Evolutionary conservation across 331 rosid species (phyloP).

Genomic region (Malus hybrid): DNA sequence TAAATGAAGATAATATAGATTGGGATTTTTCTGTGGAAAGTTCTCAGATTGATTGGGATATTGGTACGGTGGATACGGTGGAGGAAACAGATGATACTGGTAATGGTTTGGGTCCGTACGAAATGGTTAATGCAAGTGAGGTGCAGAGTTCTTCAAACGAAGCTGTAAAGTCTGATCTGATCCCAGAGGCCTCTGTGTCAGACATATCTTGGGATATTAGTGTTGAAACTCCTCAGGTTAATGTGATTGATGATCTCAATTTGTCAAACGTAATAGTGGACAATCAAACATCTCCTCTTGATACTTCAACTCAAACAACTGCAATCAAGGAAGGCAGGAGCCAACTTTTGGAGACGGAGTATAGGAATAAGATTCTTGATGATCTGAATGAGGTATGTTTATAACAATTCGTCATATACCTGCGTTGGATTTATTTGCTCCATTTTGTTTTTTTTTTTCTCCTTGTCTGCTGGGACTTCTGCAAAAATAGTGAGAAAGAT

Average conservation of each 20-base stretch:
- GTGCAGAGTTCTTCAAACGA: slow-evolving; percentile 41
- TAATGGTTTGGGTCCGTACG: slow-evolving; percentile 89
- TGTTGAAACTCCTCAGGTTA: slow-evolving; percentile 77
- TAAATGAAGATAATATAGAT: slow-evolving; percentile 57
- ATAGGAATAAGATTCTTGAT: slow-evolving; percentile 84
- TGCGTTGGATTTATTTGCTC: not conserved
- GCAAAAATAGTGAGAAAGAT: not conserved
- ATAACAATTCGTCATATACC: not conserved
- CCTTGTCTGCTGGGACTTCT: not conserved
- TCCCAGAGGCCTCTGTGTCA: slow-evolving; percentile 29
- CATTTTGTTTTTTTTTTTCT: not conserved
- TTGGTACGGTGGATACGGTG: slow-evolving; percentile 32
- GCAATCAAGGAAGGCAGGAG: slow-evolving; percentile 61
- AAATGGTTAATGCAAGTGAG: slow-evolving; percentile 76
- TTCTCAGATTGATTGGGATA: slow-evolving; percentile 90
- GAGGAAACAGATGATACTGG: slow-evolving; percentile 75
- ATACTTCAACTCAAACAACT: slow-evolving; percentile 30
- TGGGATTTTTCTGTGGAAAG: slow-evolving; percentile 85
- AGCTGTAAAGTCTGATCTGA: slow-evolving; percentile 36
- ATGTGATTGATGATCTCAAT: slow-evolving; percentile 55
- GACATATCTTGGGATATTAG: slow-evolving; percentile 82
- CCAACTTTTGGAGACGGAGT: slow-evolving; percentile 80
- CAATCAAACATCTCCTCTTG: slow-evolving; percentile 38
- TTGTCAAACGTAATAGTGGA: slow-evolving; percentile 34
- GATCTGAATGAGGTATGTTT: slow-evolving; percentile 71